Evolutionary conservation across 2,329 filamentous ascomycete genomes (phyloP).

Genomic region (Ilyonectria destructans): DNA sequence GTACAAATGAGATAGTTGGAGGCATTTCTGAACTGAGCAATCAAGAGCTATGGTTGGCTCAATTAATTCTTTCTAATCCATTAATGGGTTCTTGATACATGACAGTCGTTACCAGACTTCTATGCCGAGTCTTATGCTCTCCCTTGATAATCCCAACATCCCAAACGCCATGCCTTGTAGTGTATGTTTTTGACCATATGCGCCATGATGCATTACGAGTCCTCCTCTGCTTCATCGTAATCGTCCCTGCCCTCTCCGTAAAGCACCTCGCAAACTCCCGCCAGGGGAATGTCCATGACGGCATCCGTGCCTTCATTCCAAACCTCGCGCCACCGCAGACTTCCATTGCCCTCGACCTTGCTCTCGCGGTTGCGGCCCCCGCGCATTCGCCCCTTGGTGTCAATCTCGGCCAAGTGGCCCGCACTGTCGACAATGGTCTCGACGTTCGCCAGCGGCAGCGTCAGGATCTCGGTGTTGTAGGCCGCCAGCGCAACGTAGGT

Average conservation of each 20-base stretch:
- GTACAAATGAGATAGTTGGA: too few species aligned
- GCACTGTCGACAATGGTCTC: conserved; percentile 95
- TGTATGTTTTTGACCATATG: neutral
- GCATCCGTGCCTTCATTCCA: conserved; percentile 97
- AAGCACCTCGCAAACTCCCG: conserved; percentile 93
- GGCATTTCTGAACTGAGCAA: too few species aligned
- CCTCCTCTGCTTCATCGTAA: conserved; percentile 39
- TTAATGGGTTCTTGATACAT: neutral
- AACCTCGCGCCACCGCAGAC: conserved; percentile 81
- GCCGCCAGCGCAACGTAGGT: conserved; percentile 93
- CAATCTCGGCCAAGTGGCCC: conserved; percentile 87
- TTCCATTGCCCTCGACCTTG: conserved; percentile 56
- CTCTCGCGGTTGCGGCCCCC: conserved; percentile 57
- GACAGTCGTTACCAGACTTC: neutral
- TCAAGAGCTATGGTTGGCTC: too few species aligned
- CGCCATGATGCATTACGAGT: conserved; percentile 15
- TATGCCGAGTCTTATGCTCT: neutral
- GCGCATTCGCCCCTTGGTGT: conserved; percentile 74
- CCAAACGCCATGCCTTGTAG: neutral
- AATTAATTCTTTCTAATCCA: too few species aligned
- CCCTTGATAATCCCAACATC: neutral
- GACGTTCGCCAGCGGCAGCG: conserved; percentile 82
- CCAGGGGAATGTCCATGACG: conserved; percentile 96
- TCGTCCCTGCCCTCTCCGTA: conserved; percentile 76
- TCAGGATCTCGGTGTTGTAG: conserved; percentile 93